Evolutionary conservation across 2,329 filamentous ascomycete species (phyloP).

Genomic region (Penicillium freii): DNA sequence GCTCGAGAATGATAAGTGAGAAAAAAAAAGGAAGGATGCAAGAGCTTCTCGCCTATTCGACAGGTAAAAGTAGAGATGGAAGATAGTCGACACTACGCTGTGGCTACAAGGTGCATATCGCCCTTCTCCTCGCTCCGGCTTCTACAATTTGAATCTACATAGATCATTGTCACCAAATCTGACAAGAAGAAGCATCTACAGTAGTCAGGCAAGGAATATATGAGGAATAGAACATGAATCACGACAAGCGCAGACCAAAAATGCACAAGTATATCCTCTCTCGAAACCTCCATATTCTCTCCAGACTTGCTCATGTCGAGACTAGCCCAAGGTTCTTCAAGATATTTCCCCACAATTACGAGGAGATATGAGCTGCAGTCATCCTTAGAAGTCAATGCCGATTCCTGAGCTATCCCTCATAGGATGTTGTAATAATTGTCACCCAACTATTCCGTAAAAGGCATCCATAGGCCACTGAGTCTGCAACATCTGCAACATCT

Average conservation of each 20-base stretch:
- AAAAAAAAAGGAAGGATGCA: too few relatives aligned
- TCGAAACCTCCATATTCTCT: neutral
- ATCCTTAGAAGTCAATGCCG: neutral
- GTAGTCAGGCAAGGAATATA: neutral
- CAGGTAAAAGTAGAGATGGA: too few relatives aligned
- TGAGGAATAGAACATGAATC: neutral
- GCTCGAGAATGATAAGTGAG: too few relatives aligned
- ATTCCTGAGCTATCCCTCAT: neutral
- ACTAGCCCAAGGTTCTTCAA: neutral
- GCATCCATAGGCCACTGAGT: neutral
- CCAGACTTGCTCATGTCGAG: neutral
- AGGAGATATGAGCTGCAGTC: neutral
- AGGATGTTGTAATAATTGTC: neutral
- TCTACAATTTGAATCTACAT: neutral
- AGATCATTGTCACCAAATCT: neutral
- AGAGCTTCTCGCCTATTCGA: too few relatives aligned
- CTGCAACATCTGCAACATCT: neutral
- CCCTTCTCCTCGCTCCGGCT: fast-evolving
- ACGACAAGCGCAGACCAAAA: neutral
- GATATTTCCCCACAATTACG: neutral
- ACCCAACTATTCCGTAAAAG: neutral
- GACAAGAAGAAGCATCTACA: neutral
- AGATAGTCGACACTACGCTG: too few relatives aligned
- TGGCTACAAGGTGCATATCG: neutral
- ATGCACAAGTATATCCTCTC: neutral